These are phyloP conservation scores for Phytophthora litchii DNA, from an alignment of 352 stramenopile genomes.

Conservation along the genomic window DNA sequence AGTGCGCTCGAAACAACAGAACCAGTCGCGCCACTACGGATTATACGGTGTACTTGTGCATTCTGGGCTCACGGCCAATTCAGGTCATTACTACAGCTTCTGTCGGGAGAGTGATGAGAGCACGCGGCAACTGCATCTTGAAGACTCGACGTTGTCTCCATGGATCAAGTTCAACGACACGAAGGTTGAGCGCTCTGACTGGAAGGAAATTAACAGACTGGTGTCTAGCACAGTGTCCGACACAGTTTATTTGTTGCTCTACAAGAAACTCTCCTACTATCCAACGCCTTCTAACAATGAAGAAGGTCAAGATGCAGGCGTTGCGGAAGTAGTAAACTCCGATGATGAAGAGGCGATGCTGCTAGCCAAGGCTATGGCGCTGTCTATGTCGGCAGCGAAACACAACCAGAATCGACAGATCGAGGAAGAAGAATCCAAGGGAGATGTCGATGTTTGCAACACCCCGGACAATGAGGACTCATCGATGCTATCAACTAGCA, in stretches of 20 bases:
- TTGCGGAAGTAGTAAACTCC: slow-evolving; percentile 12
- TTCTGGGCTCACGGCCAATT: slow-evolving; percentile 89
- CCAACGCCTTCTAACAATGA: slow-evolving; percentile 12
- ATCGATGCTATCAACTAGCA: slow-evolving; percentile 23
- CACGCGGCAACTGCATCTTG: slow-evolving; percentile 72
- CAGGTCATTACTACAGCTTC: slow-evolving; percentile 92
- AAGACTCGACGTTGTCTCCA: slow-evolving; percentile 77
- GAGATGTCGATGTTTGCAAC: slow-evolving; percentile 23
- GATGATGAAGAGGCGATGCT: slow-evolving; percentile 87
- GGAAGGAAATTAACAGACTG: slow-evolving; percentile 81
- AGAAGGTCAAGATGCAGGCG: slow-evolving; percentile 12
- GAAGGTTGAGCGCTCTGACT: slow-evolving; percentile 79
- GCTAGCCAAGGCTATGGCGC: slow-evolving; percentile 85
- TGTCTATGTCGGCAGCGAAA: slow-evolving; percentile 85
- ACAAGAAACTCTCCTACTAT: slow-evolving; percentile 84
- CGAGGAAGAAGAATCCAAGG: slow-evolving; percentile 46
- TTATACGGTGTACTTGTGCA: slow-evolving; percentile 91
- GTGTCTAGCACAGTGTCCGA: slow-evolving; percentile 86
- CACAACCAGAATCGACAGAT: slow-evolving; percentile 50
- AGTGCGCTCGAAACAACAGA: slow-evolving; percentile 24
- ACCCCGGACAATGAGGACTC: slow-evolving; percentile 17
- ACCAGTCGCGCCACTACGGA: slow-evolving; percentile 73
- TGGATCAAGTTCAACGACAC: slow-evolving; percentile 94
- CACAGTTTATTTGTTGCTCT: slow-evolving; percentile 89
- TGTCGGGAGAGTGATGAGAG: slow-evolving; percentile 81